A percentile compares a stretch with the other conserved stretches of the same genome.
Evolutionary conservation across 1,284 basidiomycete genomes (phyloP).

Genomic region (Pholiota adiposa): DNA sequence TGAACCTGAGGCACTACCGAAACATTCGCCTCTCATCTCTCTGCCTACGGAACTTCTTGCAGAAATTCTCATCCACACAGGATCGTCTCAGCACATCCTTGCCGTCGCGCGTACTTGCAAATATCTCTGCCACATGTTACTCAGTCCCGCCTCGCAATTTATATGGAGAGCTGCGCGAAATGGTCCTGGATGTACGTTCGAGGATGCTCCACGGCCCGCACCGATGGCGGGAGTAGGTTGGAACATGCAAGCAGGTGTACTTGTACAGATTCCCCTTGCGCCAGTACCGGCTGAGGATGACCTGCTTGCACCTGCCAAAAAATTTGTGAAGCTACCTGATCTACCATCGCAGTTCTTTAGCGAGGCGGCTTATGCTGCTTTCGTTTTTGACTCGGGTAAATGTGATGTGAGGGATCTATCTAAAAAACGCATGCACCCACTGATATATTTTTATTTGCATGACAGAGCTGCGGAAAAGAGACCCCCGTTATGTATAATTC

Average conservation of each 20-base stretch:
- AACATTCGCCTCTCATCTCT: constrained; percentile 11
- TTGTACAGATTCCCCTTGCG: too few species aligned
- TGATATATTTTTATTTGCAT: too few species aligned
- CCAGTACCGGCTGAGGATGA: too few species aligned
- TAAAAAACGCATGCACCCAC: too few species aligned
- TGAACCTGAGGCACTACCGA: neutral
- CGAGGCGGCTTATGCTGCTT: constrained; percentile 56
- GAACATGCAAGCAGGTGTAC: too few species aligned
- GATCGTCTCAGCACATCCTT: constrained; percentile 46
- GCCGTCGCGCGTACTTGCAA: constrained; percentile 53
- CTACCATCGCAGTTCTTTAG: constrained; percentile 34
- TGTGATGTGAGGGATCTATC: constrained; percentile 53
- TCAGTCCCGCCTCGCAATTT: constrained; percentile 41
- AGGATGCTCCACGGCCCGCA: too few species aligned
- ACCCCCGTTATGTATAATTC: constrained; percentile 43
- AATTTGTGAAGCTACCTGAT: constrained; percentile 46
- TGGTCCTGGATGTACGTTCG: constrained; percentile 13
- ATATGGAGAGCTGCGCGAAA: constrained; percentile 58
- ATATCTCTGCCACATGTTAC: constrained; percentile 48
- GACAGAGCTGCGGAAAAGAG: constrained; percentile 40
- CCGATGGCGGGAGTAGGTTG: too few species aligned
- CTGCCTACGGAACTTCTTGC: constrained; percentile 36
- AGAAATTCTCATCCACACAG: constrained; percentile 34
- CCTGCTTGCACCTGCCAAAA: too few species aligned
- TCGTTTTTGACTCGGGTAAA: constrained; percentile 58